Evolutionary conservation across 176 grass and related monocot genomes (phyloP).

Genomic region (Oryza brachyantha): DNA sequence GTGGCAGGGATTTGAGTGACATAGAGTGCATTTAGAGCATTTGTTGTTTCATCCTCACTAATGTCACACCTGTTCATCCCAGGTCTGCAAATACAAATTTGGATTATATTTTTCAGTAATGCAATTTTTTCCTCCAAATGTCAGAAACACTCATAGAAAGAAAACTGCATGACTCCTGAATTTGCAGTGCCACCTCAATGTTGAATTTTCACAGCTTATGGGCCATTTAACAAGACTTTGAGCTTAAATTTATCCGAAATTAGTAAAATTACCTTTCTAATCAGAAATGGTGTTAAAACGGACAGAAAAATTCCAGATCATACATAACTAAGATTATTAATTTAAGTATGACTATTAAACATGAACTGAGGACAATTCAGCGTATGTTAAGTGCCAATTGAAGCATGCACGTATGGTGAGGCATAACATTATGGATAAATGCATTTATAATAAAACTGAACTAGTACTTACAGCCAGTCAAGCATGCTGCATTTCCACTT

Average conservation of each 20-base stretch:
- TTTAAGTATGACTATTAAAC: constrained; percentile 6
- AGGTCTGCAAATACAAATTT: constrained; percentile 55
- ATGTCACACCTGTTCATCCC: constrained; percentile 76
- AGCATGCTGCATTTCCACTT: constrained; percentile 87
- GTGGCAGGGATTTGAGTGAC: constrained; percentile 36
- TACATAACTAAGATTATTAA: constrained; percentile 15
- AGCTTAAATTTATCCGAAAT: background rate
- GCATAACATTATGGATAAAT: constrained; percentile 9
- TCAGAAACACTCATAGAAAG: background rate
- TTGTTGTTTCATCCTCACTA: constrained; percentile 72
- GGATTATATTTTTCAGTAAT: constrained; percentile 1
- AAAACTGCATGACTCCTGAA: background rate
- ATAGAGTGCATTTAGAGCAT: constrained; percentile 64
- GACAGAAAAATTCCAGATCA: background rate
- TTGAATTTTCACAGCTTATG: background rate
- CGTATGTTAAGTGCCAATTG: background rate
- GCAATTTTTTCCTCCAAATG: constrained; percentile 8
- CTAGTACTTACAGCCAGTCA: constrained; percentile 79
- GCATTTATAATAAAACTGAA: constrained; percentile 13
- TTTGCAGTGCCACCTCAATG: background rate
- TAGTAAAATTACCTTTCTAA: background rate
- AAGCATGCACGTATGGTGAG: background rate
- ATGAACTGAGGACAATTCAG: background rate
- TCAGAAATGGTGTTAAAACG: constrained; percentile 9
- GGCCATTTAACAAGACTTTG: background rate